Evolutionary conservation across 768 basidiomycete species (phyloP).

Genomic region (Saitozyma sp.): DNA sequence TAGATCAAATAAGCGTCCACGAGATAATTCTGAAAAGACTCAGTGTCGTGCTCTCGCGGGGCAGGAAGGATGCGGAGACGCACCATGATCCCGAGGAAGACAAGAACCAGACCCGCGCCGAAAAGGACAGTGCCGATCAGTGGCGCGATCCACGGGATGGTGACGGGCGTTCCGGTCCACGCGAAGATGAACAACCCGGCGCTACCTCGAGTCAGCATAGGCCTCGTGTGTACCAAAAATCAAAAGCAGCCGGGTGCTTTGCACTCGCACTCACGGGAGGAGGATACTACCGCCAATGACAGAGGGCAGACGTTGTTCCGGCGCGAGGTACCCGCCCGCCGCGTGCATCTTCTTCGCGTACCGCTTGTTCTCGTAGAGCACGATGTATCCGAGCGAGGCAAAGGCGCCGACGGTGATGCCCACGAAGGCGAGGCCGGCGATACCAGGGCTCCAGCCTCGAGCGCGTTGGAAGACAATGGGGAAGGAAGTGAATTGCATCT

Average conservation of each 20-base stretch:
- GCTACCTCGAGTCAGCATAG: background rate
- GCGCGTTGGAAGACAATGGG: constrained; percentile 51
- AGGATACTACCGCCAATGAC: constrained; percentile 46
- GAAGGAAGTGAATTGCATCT: constrained; percentile 51
- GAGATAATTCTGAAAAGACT: constrained; percentile 58
- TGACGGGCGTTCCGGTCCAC: constrained; percentile 41
- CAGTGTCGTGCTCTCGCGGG: background rate
- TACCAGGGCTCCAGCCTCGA: constrained; percentile 52
- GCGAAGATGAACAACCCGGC: constrained; percentile 38
- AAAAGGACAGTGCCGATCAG: constrained; percentile 66
- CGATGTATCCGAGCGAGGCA: constrained; percentile 28
- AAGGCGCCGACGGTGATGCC: constrained; percentile 43
- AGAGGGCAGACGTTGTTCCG: constrained; percentile 51
- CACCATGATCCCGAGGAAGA: constrained; percentile 60
- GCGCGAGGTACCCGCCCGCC: constrained; percentile 44
- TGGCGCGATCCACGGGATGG: constrained; percentile 64
- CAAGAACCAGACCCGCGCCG: constrained; percentile 63
- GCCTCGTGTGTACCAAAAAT: background rate
- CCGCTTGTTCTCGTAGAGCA: constrained; percentile 44
- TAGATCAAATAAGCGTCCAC: constrained; percentile 68
- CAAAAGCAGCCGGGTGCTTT: background rate
- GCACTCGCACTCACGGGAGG: constrained; percentile 32
- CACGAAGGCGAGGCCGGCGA: constrained; percentile 51
- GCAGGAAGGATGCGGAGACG: background rate
- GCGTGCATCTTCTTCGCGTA: constrained; percentile 40